Evolutionary conservation across 371 early-diverging fungal genomes (phyloP).

Genomic region (Mortierella sp.): DNA sequence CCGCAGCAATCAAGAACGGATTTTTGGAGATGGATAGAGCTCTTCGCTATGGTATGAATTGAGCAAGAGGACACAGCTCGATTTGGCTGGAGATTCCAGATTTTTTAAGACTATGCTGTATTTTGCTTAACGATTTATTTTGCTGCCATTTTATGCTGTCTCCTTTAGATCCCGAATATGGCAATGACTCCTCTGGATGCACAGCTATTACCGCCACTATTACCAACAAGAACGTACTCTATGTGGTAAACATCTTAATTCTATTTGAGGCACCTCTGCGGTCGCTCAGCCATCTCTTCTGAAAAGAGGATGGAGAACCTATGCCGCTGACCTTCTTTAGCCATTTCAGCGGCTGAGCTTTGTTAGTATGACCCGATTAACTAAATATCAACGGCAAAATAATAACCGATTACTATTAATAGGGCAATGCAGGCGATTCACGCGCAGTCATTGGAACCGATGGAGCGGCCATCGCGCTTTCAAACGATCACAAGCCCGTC

Average conservation of each 20-base stretch:
- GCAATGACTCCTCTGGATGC: slow-evolving; percentile 90
- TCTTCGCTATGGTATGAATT: slow-evolving; percentile 70
- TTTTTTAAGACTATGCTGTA: neutral
- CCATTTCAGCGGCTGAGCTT: too few species aligned
- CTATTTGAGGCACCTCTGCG: neutral
- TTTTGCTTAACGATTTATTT: neutral
- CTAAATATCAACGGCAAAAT: too few species aligned
- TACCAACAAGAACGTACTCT: slow-evolving; percentile 69
- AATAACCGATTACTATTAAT: slow-evolving; percentile 7
- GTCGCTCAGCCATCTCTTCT: neutral
- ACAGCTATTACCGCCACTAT: slow-evolving; percentile 91
- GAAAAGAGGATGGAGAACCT: too few species aligned
- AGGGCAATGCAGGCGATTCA: slow-evolving; percentile 96
- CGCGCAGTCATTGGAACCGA: slow-evolving; percentile 82
- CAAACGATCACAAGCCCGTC: slow-evolving; percentile 95
- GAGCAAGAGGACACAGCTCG: too few species aligned
- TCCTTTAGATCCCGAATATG: slow-evolving; percentile 72
- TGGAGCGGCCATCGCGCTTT: slow-evolving; percentile 82
- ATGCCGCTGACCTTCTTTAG: too few species aligned
- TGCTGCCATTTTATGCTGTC: neutral
- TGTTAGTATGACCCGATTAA: too few species aligned
- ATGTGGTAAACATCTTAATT: slow-evolving; percentile 46
- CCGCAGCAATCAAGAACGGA: slow-evolving; percentile 78
- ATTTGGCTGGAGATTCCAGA: neutral
- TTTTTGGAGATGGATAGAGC: slow-evolving; percentile 86